phyloP scores from a whole-genome alignment of 2,329 filamentous ascomycete genomes.

The Helicocarpus griseus region DNA sequence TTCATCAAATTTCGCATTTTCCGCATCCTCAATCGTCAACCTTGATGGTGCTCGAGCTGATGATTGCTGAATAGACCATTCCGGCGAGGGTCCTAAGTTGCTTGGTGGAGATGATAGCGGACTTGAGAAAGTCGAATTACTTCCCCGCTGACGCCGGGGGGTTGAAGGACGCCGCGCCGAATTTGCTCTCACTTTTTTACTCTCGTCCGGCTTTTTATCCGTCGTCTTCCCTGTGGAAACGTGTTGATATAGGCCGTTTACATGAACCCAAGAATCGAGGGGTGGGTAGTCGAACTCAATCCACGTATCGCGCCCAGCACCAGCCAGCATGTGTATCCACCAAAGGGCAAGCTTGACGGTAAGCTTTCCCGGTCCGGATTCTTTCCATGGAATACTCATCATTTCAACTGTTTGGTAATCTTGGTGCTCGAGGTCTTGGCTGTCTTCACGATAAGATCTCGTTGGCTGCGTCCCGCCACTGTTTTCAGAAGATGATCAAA shows the following conservation, averaged over 20 bases:
- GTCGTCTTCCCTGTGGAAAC: not conserved
- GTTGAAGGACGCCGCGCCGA: not conserved
- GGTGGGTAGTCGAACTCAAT: not conserved
- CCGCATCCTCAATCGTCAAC: not conserved
- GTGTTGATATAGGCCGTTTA: not conserved
- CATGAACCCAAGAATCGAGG: not conserved
- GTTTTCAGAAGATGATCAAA: not conserved
- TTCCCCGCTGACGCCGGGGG: not conserved
- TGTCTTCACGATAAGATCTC: not conserved
- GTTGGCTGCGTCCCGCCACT: not conserved
- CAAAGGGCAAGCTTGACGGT: conserved; percentile 7
- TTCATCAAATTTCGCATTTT: not conserved
- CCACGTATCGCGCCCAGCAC: not conserved
- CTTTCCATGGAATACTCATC: conserved; percentile 2
- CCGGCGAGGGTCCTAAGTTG: not conserved
- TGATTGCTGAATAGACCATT: not conserved
- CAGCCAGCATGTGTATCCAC: conserved; percentile 5
- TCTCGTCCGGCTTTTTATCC: not conserved
- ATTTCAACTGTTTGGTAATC: conserved; percentile 2
- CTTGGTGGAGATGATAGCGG: not conserved
- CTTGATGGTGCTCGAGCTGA: not conserved
- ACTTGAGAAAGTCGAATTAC: not conserved
- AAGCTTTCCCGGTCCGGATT: conserved; percentile 1
- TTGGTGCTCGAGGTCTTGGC: not conserved
- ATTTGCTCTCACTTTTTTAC: not conserved